These are phyloP conservation scores for Leishmania turanica DNA, from an alignment of 208 protist genomes.

Conservation along the genomic window DNA sequence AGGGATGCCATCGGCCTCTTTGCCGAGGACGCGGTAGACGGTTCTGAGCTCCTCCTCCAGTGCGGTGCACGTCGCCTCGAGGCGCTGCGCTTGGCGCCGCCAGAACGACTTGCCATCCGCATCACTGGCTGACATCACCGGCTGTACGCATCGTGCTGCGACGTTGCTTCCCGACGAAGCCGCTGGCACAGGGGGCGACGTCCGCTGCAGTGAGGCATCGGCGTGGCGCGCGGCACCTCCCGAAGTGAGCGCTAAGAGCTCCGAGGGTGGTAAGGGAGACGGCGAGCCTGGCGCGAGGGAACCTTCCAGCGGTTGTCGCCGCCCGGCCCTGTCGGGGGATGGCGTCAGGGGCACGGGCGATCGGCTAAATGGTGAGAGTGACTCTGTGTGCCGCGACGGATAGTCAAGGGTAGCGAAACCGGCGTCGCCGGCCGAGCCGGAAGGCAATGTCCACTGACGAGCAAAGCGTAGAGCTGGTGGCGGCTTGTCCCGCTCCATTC, in stretches of 20 bases:
- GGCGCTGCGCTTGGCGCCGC: conserved; percentile 26
- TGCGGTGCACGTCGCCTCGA: conserved; percentile 8
- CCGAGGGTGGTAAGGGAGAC: background rate
- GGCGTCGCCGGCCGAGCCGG: background rate
- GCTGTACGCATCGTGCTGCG: background rate
- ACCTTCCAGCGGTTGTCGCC: background rate
- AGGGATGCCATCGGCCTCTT: background rate
- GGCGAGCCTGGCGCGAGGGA: background rate
- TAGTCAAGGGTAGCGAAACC: conserved; percentile 1
- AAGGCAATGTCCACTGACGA: conserved; percentile 32
- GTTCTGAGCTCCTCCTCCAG: conserved; percentile 18
- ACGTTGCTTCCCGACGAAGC: background rate
- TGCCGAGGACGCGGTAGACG: conserved; percentile 15
- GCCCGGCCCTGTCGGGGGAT: background rate
- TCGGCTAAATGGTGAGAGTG: background rate
- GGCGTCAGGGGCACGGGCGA: background rate
- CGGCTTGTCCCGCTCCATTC: conserved; percentile 11
- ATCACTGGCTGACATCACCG: background rate
- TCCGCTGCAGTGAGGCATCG: background rate
- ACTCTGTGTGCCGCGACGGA: conserved; percentile 11
- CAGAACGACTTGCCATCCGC: conserved; percentile 14
- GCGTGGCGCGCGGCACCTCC: background rate
- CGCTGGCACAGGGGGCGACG: background rate
- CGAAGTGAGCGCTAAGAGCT: background rate
- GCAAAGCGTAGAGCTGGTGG: conserved; percentile 18